These are phyloP conservation scores for Saccharomycopsis synnaedendra DNA, from an alignment of 805 yeast genomes.

Conservation along the genomic window DNA sequence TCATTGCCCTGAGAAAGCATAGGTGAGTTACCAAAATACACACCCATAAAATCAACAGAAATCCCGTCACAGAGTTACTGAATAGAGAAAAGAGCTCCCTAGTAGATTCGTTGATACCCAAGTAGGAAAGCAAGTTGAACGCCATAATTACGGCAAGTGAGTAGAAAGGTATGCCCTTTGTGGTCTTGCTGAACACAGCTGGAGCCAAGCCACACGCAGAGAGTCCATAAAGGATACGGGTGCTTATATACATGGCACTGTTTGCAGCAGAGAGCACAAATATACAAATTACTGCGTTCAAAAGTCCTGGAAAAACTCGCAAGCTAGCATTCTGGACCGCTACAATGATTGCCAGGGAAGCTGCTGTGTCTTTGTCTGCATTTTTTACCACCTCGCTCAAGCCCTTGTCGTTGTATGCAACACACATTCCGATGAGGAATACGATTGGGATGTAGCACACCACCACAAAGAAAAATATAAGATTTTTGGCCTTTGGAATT, in stretches of 20 bases:
- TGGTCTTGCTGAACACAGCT: slow-evolving; percentile 28
- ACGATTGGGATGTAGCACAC: slow-evolving; percentile 41
- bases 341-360: slow-evolving; percentile 38
- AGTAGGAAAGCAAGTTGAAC: slow-evolving; percentile 32
- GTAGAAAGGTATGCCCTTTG: slow-evolving; percentile 34
- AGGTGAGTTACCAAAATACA: slow-evolving; percentile 32
- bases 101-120: slow-evolving; percentile 30
- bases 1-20: slow-evolving; percentile 32
- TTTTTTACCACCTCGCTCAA: slow-evolving; percentile 26
- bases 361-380: slow-evolving; percentile 29
- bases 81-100: slow-evolving; percentile 30
- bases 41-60: slow-evolving; percentile 35
- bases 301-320: slow-evolving; percentile 34
- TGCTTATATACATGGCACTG: slow-evolving; percentile 34
- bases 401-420: slow-evolving; percentile 33
- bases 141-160: slow-evolving; percentile 28
- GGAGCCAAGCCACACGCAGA: slow-evolving; percentile 36
- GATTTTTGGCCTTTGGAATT: slow-evolving; percentile 40
- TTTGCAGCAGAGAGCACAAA: slow-evolving; percentile 32
- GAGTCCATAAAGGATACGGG: slow-evolving; percentile 31
- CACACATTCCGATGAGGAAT: slow-evolving; percentile 46
- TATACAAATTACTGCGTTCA: slow-evolving; percentile 37
- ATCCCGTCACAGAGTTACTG: slow-evolving; percentile 33
- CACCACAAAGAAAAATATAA: slow-evolving; percentile 44
- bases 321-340: slow-evolving; percentile 39